Conservation (phyloP, 495 filamentous ascomycete species). For the Trichocladium uniseriatum region DNA sequence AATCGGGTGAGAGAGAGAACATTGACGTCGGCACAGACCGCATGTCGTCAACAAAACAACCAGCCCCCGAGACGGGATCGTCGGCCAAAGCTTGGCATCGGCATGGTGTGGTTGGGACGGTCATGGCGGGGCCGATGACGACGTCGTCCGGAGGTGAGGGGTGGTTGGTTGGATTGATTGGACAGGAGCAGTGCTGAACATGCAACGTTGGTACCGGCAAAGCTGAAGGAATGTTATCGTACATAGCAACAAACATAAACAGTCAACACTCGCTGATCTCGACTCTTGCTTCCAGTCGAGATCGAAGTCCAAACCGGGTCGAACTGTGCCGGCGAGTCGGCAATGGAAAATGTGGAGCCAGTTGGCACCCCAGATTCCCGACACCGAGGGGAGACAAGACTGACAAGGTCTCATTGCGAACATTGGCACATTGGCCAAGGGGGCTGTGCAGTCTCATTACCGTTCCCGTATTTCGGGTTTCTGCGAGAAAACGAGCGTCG, state of each 20-base stretch:
- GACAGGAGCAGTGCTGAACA: neutral
- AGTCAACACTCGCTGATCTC: neutral
- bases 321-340: neutral
- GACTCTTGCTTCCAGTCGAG: neutral
- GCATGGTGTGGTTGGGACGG: too few species aligned
- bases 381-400: neutral
- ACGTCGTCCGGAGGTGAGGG: too few species aligned
- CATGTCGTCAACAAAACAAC: too few species aligned
- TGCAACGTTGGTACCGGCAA: too few species aligned
- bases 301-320: neutral
- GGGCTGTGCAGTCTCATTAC: slow-evolving; percentile 11
- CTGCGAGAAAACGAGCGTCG: neutral
- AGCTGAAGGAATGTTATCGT: too few species aligned
- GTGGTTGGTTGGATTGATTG: too few species aligned
- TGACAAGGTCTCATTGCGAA: slow-evolving; percentile 1
- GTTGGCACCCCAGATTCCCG: neutral
- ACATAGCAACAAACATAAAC: neutral
- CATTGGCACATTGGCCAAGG: neutral
- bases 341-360: neutral
- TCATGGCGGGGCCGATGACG: too few species aligned
- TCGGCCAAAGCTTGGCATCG: too few species aligned
- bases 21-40: too few species aligned
- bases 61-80: too few species aligned
- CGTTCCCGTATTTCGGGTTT: neutral
- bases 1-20: too few species aligned